Evolutionary conservation across 495 filamentous ascomycete genomes (phyloP), one percentile per base, ranked within the genome.

Genomic region (Hypoxylon lenormandii): DNA sequence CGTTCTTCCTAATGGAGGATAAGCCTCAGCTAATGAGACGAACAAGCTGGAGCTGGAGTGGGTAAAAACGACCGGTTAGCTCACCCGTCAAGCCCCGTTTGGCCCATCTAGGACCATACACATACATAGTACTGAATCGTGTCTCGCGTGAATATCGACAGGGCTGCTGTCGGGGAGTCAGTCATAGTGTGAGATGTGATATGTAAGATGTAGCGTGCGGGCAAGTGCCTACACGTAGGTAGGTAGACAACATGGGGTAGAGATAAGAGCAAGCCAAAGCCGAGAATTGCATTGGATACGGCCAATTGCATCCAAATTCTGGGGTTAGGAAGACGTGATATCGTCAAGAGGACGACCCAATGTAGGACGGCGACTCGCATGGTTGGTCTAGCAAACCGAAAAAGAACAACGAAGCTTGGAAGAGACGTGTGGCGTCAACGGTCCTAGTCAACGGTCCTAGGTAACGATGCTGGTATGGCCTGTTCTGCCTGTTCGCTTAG

Each of bases 131-230:
- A 13, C 33, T 33, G 50, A 45, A 42, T 21, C 18, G 15, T 38
- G 51, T 60, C 42, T 67, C 57, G 56, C 47, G 18, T 22, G 57
- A 19, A 62, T 62, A 47, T 62, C 36, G 37, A 61, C 45, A 57
- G 45, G 36, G 52, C 57, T 56, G 43, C 46, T 38, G 4, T 36
- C 18, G 50, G 5, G 42, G 50, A 2, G 16, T n/a, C 37, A 53
- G 37, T 36, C 40, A 43, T 43, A n/a, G n/a, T 18, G n/a, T 15
- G n/a, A 26, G 23, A 26, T 26, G 23, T 26, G 23, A 2, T 5
- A 26, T 26, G 2, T 33, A 11, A 33, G 30, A 45, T 45, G 42
- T 45, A 6, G 16, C 42, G 16, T 45, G n/a, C 3, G 42, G 5
- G 16, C 8, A 15, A 18, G 43, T n/a, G n/a, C n/a, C n/a, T n/a